These are phyloP conservation scores for Candida tallmaniae DNA, from an alignment of 805 yeast genomes.

Conservation along the genomic window DNA sequence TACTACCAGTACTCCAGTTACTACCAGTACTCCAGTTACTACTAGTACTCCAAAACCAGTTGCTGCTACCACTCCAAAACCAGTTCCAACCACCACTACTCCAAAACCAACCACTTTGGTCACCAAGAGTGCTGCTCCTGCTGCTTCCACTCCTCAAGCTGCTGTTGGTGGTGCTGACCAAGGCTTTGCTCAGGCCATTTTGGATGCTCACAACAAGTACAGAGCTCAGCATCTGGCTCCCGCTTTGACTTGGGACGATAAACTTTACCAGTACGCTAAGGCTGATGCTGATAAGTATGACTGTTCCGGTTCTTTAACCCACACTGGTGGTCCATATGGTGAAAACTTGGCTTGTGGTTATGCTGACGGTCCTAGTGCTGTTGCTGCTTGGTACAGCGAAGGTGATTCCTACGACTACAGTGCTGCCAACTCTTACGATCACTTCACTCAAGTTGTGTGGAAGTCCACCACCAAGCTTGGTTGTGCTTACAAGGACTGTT, in stretches of 20 bases:
- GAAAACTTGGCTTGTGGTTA: constrained; percentile 40
- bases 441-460: constrained; percentile 84
- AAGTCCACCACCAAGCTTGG: constrained; percentile 56
- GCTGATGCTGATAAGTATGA: constrained; percentile 42
- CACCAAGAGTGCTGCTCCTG: constrained; percentile 10
- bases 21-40: constrained; percentile 11
- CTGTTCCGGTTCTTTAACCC: constrained; percentile 37
- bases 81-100: constrained; percentile 5
- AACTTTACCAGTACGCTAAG: constrained; percentile 51
- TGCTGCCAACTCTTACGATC: constrained; percentile 41
- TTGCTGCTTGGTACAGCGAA: constrained; percentile 39
- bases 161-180: constrained; percentile 14
- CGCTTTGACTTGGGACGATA: constrained; percentile 51
- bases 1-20: constrained; percentile 14
- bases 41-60: constrained; percentile 10
- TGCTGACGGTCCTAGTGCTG: constrained; percentile 25
- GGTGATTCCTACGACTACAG: constrained; percentile 25
- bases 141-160: constrained; percentile 9
- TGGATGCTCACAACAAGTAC: constrained; percentile 57
- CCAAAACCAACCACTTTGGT: constrained; percentile 14
- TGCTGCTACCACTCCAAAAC: constrained; percentile 9
- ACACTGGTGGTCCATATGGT: constrained; percentile 38
- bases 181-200: constrained; percentile 40
- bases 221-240: constrained; percentile 52
- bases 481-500: constrained; percentile 66